Percentiles rank a stretch among this genome's conserved stretches.
phyloP scores from a whole-genome alignment of 2,329 filamentous ascomycete species.

The Saccharata proteae region DNA sequence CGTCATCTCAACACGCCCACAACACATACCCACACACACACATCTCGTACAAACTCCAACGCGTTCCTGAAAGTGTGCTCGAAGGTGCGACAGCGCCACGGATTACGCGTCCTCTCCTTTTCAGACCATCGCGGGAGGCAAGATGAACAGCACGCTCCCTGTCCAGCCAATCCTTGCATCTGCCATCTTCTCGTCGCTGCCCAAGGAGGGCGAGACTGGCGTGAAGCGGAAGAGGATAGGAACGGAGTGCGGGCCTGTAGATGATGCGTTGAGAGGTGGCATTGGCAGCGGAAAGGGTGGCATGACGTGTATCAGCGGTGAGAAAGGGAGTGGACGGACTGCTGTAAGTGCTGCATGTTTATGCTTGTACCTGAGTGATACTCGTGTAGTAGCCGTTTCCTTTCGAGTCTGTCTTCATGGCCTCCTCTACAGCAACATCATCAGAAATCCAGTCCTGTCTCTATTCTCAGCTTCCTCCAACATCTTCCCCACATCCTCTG shows the following conservation, averaged over 20 bases:
- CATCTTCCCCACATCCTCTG: neutral
- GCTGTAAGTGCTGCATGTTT: conserved; percentile 13
- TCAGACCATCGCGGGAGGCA: no score
- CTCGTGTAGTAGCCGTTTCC: neutral
- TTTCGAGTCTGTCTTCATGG: conserved; percentile 2
- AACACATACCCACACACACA: no score
- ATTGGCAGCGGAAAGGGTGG: conserved; percentile 21
- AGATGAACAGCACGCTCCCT: no score
- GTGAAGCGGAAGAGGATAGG: conserved; percentile 8
- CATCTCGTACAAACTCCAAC: no score
- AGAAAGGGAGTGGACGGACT: conserved; percentile 14
- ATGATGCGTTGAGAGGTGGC: conserved; percentile 26
- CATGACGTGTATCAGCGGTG: conserved; percentile 25
- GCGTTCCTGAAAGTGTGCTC: no score
- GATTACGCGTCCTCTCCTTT: no score
- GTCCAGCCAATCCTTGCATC: no score
- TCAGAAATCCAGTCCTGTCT: neutral
- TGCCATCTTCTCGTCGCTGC: no score
- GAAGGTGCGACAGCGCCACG: no score
- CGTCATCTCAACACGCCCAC: no score
- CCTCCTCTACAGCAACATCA: neutral
- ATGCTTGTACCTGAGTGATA: neutral
- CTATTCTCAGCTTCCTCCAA: neutral
- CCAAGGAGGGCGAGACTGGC: no score
- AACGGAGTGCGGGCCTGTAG: conserved; percentile 19